Conservation (phyloP, 2,329 filamentous ascomycete species). For the Epichloe uncinata region DNA sequence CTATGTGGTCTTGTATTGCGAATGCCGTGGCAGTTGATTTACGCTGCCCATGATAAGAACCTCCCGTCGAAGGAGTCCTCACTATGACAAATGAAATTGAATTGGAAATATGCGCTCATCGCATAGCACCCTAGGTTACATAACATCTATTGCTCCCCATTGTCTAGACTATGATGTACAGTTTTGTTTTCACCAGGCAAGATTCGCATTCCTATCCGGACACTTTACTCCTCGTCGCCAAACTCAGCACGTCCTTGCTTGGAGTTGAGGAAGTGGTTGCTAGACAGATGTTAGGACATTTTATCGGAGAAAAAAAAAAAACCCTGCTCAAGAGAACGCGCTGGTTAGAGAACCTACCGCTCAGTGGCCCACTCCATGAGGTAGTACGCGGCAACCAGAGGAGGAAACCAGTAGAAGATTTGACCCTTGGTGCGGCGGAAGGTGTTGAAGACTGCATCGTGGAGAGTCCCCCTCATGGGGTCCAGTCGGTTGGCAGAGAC, state of each 20-base stretch:
- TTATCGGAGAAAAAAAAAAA: background rate
- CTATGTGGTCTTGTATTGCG: too few species aligned
- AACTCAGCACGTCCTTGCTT: constrained; percentile 55
- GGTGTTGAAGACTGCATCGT: constrained; percentile 89
- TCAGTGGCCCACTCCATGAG: constrained; percentile 84
- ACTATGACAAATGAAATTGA: constrained; percentile 11
- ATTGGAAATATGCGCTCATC: constrained; percentile 4
- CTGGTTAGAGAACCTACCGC: constrained; percentile 45
- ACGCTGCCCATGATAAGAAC: background rate
- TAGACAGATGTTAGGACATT: constrained; percentile 17
- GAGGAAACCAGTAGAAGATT: constrained; percentile 78
- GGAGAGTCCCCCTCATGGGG: constrained; percentile 61
- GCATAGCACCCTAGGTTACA: constrained; percentile 8
- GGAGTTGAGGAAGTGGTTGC: constrained; percentile 72
- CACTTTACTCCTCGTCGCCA: constrained; percentile 30
- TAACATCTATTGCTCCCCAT: constrained; percentile 24
- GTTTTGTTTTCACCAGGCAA: constrained; percentile 6
- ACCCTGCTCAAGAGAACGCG: too few species aligned
- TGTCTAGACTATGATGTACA: constrained; percentile 31
- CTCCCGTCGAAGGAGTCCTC: background rate
- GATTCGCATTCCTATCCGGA: constrained; percentile 1
- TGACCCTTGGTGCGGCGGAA: constrained; percentile 77
- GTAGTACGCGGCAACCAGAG: constrained; percentile 66
- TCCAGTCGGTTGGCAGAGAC: constrained; percentile 81
- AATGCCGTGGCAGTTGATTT: background rate